A percentile compares a stretch with the other conserved stretches of the same genome.
phyloP scores from a whole-genome alignment of 2,329 filamentous ascomycete genomes.

The Ophiostoma novo-ulmi region DNA sequence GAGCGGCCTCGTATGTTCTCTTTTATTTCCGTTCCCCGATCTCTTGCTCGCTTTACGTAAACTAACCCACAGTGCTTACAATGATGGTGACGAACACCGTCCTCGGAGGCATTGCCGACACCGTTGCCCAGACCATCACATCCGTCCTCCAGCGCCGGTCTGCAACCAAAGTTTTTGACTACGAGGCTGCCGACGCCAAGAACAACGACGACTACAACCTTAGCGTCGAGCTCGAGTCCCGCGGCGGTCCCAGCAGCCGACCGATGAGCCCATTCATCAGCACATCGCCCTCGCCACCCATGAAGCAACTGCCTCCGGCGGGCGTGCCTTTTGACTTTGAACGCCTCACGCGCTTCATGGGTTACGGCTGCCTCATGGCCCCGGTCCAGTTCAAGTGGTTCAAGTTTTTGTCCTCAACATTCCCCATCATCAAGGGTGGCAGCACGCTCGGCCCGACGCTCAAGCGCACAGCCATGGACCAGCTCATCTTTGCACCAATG shows the following conservation, averaged over 20 bases:
- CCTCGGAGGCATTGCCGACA: constrained; percentile 91
- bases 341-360: constrained; percentile 89
- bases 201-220: constrained; percentile 36
- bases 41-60: not conserved
- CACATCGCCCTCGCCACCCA: constrained; percentile 58
- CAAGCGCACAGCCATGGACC: constrained; percentile 88
- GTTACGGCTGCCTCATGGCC: constrained; percentile 94
- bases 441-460: constrained; percentile 70
- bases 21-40: not conserved
- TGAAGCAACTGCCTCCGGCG: constrained; percentile 43
- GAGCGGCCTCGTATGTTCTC: constrained; percentile 66
- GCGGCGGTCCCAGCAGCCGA: constrained; percentile 46
- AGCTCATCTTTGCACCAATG: constrained; percentile 79
- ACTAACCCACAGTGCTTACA: constrained; percentile 63
- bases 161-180: constrained; percentile 46
- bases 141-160: constrained; percentile 68
- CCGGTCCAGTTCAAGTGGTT: constrained; percentile 97
- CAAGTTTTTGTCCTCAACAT: constrained; percentile 70
- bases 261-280: constrained; percentile 53
- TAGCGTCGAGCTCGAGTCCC: constrained; percentile 7
- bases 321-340: constrained; percentile 74
- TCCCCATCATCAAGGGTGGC: constrained; percentile 75
- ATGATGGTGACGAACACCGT: constrained; percentile 99
- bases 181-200: constrained; percentile 57
- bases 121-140: constrained; percentile 88